These are phyloP conservation scores for Cladorrhinum sp. DNA, from an alignment of 2,329 filamentous ascomycete species.

Conservation along the genomic window DNA sequence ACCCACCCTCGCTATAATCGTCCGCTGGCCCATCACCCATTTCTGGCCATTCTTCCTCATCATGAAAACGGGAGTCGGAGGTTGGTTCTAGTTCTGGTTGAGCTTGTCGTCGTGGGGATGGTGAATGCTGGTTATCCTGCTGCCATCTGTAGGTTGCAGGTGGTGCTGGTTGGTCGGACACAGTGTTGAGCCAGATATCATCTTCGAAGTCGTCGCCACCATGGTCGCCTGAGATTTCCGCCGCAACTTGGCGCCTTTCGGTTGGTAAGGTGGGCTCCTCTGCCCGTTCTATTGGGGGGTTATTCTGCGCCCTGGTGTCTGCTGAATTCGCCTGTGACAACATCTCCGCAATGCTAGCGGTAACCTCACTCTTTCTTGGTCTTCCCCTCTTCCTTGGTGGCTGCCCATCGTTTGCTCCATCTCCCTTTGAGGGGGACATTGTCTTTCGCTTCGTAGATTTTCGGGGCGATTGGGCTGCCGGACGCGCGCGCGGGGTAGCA, in stretches of 20 bases:
- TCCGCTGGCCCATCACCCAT: conserved; percentile 22
- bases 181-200: conserved; percentile 46
- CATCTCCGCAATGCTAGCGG: conserved; percentile 27
- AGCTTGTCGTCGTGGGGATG: neutral
- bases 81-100: neutral
- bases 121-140: neutral
- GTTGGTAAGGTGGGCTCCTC: neutral
- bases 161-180: conserved; percentile 32
- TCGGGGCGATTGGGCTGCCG: conserved; percentile 16
- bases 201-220: conserved; percentile 31
- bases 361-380: conserved; percentile 30
- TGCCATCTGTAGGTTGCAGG: conserved; percentile 16
- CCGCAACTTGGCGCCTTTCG: neutral
- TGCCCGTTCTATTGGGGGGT: neutral
- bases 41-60: conserved; percentile 21
- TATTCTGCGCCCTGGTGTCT: conserved; percentile 9
- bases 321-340: conserved; percentile 23
- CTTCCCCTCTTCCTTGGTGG: conserved; percentile 34
- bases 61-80: conserved; percentile 14
- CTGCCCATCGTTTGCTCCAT: conserved; percentile 22
- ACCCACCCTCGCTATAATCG: conserved; percentile 30
- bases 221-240: neutral
- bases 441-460: conserved; percentile 27
- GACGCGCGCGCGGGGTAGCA: conserved; percentile 28
- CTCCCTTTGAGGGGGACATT: conserved; percentile 29